Conservation (phyloP, 306 rosid species). For the Cicer cuneatum region DNA sequence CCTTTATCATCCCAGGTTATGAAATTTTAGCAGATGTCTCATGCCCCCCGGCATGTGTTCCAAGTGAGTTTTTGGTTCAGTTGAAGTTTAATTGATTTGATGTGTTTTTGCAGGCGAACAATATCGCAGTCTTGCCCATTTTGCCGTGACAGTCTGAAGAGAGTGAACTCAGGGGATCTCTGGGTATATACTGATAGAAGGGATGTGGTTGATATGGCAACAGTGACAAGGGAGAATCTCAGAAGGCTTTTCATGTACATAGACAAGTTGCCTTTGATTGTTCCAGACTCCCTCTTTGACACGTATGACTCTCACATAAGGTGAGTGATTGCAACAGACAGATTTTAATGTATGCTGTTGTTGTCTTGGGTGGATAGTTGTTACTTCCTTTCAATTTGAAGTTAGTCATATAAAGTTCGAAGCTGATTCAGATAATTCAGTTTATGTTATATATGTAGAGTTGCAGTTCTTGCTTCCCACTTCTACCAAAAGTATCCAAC, state of each 20-base stretch:
- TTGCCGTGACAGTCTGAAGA: slow-evolving; percentile 90
- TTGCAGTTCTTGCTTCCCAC: slow-evolving; percentile 73
- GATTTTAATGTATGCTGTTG: slow-evolving; percentile 48
- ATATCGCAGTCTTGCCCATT: slow-evolving; percentile 93
- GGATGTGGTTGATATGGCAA: slow-evolving; percentile 86
- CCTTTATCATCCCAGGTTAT: background rate
- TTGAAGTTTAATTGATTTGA: slow-evolving; percentile 9
- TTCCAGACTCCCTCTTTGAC: slow-evolving; percentile 86
- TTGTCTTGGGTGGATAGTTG: slow-evolving; percentile 52
- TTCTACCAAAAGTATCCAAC: slow-evolving; percentile 65
- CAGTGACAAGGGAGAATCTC: slow-evolving; percentile 85
- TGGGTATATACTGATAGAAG: slow-evolving; percentile 82
- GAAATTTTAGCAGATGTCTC: slow-evolving; percentile 11
- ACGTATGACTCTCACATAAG: slow-evolving; percentile 86
- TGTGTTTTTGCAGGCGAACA: slow-evolving; percentile 68
- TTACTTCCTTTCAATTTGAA: slow-evolving; percentile 38
- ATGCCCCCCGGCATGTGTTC: background rate
- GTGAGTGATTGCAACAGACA: slow-evolving; percentile 52
- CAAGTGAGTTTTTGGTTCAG: background rate
- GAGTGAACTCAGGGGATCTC: slow-evolving; percentile 92
- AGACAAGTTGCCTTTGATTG: slow-evolving; percentile 83
- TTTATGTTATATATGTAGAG: slow-evolving; percentile 41
- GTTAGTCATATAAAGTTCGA: slow-evolving; percentile 45
- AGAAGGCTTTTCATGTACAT: slow-evolving; percentile 84
- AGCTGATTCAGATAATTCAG: slow-evolving; percentile 50